Evolutionary conservation across 345 rosid species (phyloP).

Genomic region (Eutrema japonicum): DNA sequence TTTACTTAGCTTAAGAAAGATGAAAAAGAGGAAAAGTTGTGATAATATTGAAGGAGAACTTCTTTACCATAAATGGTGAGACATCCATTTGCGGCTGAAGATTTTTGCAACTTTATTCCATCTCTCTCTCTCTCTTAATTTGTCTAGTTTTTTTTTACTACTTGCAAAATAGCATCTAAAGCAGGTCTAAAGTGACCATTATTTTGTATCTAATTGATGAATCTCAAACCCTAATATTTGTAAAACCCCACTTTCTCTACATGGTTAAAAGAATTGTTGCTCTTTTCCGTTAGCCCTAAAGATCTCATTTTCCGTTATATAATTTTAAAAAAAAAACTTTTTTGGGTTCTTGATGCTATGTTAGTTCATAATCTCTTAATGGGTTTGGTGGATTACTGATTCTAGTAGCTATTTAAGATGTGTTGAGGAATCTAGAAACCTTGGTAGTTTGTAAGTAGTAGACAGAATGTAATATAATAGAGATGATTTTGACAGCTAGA

Average conservation of each 20-base stretch:
- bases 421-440: background rate
- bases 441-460: constrained; percentile 8
- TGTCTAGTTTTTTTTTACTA: background rate
- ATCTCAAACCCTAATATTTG: background rate
- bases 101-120: constrained; percentile 12
- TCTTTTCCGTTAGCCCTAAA: background rate
- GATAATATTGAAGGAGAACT: background rate
- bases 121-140: background rate
- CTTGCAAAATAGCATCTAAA: background rate
- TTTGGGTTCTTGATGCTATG: background rate
- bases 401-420: constrained; percentile 11
- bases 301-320: constrained; percentile 18
- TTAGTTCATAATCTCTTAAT: constrained; percentile 15
- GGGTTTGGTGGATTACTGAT: constrained; percentile 1
- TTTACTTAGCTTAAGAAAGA: constrained; percentile 10
- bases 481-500: constrained; percentile 12
- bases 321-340: background rate
- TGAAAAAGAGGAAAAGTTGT: background rate
- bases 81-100: constrained; percentile 17
- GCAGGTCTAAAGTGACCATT: background rate
- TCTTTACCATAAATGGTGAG: constrained; percentile 17
- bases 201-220: background rate
- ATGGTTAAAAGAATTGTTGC: background rate
- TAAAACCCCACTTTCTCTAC: background rate
- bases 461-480: constrained; percentile 12